Base-by-base conservation (phyloP, 805 yeast species). In the Debaryomyces prosopidis region DNA sequence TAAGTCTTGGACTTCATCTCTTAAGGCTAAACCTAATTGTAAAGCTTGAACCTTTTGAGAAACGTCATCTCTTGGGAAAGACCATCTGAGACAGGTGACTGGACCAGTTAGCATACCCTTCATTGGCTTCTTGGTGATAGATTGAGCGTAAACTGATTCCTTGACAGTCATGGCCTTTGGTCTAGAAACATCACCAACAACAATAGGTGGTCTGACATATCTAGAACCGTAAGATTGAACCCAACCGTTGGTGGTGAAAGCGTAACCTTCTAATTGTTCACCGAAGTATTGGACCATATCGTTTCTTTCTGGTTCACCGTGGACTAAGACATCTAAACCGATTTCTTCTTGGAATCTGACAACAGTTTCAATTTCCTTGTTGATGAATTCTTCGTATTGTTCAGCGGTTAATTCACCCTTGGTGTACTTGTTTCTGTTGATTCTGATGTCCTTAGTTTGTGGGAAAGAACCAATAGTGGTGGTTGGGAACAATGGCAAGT, bases 21-120 rank as follows among this genome's bases (percentile, higher is more conserved):
- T 89, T 69, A 94, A 82, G 62, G 98, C 98, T 67, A 94, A 81
- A 71, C 96, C 95, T 69, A 94, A 86, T 83, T 94, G 99, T 73
- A 87, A 82, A 61, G 97, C 89, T 81, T 94, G 99, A 59, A 83
- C 81, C 80, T 87, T 82, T 78, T 87, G 91, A 53, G 96, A 79
- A 60, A 92, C 87, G 67, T 94, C 99, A 71, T 91, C 92, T 87
- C 99, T 89, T 81, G 99, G 99, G 97, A 94, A 94, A 63, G 99
- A 94, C 99, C 99, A 94, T 85, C 99, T 89, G 74, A 94, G 86
- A 78, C 96, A 89, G 70, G 99, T 94, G 65, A 94, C 94, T 73
- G 99, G 99, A 78, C 99, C 99, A 70, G 99, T 91, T 73, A 94
- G 86, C 99, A 94, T 94, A 89, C 99, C 99, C 84, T 94, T 94